Evolutionary conservation across 768 basidiomycete genomes (phyloP).

Genomic region (Phaeotremella skinneri): DNA sequence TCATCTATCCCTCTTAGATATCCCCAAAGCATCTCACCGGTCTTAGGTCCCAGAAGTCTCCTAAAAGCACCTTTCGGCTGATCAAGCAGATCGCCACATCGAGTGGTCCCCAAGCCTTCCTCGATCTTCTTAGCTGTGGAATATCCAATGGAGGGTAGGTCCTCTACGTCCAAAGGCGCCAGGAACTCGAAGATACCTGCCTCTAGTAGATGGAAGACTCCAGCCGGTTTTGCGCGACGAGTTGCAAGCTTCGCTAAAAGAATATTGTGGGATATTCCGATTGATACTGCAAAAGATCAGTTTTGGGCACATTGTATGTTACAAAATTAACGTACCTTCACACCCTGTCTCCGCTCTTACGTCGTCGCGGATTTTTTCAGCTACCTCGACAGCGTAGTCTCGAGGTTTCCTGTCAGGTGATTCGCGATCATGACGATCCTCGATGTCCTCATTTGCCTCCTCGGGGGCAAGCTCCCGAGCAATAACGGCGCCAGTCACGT

Average conservation of each 20-base stretch:
- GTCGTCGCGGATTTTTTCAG: constrained; percentile 74
- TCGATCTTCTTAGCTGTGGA: constrained; percentile 72
- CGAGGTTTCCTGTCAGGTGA: constrained; percentile 8
- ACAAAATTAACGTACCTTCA: constrained; percentile 61
- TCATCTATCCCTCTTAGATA: constrained; percentile 81
- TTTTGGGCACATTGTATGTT: neutral
- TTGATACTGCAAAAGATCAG: constrained; percentile 64
- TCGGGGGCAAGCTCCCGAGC: constrained; percentile 37
- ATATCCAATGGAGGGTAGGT: constrained; percentile 82
- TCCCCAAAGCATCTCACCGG: constrained; percentile 80
- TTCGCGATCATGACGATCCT: neutral
- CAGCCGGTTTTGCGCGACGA: constrained; percentile 84
- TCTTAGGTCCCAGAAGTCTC: constrained; percentile 71
- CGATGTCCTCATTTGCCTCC: constrained; percentile 15
- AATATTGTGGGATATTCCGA: constrained; percentile 88
- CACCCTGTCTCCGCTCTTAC: constrained; percentile 78
- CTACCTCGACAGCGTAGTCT: constrained; percentile 73
- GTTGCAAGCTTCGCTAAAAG: constrained; percentile 90
- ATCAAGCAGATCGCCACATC: constrained; percentile 64
- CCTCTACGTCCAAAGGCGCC: constrained; percentile 56
- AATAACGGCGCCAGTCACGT: constrained; percentile 62
- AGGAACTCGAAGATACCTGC: constrained; percentile 45
- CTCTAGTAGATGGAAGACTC: constrained; percentile 69
- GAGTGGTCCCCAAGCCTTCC: constrained; percentile 72
- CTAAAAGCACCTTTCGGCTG: constrained; percentile 67